Evolutionary conservation across 257 asterid species (phyloP).

Genomic region (Thymus quinquecostatus): DNA sequence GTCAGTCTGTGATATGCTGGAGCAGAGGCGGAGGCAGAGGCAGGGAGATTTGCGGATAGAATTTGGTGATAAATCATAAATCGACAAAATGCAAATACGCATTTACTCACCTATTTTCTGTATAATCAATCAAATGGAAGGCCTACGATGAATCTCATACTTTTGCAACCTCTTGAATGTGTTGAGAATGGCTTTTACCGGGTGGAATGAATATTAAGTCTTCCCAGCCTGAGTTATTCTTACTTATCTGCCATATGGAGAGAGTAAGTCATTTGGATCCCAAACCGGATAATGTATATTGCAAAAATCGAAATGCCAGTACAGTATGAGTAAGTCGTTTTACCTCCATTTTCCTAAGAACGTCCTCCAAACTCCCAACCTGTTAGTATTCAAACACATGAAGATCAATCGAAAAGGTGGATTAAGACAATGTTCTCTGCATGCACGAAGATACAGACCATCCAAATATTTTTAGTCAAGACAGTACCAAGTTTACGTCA

Average conservation of each 20-base stretch:
- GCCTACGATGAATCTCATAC: slow-evolving; percentile 32
- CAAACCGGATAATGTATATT: neutral
- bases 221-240: slow-evolving; percentile 86
- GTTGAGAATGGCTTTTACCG: slow-evolving; percentile 90
- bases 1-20: neutral
- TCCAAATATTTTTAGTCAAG: neutral
- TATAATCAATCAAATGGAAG: slow-evolving; percentile 12
- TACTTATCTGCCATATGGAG: slow-evolving; percentile 56
- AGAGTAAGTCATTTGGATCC: slow-evolving; percentile 7
- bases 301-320: neutral
- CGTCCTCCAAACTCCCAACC: slow-evolving; percentile 99
- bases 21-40: slow-evolving; percentile 4
- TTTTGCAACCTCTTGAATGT: slow-evolving; percentile 72
- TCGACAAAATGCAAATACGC: slow-evolving; percentile 4
- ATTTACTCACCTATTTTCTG: slow-evolving; percentile 14
- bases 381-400: slow-evolving; percentile 37
- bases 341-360: slow-evolving; percentile 95
- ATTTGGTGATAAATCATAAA: neutral
- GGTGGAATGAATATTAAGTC: slow-evolving; percentile 92
- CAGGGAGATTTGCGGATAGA: slow-evolving; percentile 19
- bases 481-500: neutral
- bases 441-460: neutral
- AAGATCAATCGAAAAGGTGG: slow-evolving; percentile 15
- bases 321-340: neutral
- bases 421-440: neutral